Conservation (phyloP, 495 filamentous ascomycete species). For the Parachaetomium inaequale region DNA sequence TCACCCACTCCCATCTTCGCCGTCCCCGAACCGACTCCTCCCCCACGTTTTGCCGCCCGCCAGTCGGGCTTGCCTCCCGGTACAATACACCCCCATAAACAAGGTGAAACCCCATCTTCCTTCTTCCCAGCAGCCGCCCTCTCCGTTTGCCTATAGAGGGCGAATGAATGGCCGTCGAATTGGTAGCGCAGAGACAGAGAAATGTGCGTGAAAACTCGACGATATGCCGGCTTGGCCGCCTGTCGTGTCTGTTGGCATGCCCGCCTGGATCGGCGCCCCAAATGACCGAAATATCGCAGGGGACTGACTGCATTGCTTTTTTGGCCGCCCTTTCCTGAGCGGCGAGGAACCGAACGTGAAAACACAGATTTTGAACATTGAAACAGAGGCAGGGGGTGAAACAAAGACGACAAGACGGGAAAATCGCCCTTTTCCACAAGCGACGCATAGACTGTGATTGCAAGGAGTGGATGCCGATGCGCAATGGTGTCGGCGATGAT, state of each 20-base stretch:
- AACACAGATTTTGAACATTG: background rate
- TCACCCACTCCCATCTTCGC: too few relatives aligned
- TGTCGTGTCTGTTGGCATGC: background rate
- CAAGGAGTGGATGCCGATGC: background rate
- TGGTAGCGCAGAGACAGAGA: background rate
- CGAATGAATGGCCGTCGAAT: background rate
- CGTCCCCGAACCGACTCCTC: too few relatives aligned
- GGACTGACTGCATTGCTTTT: background rate
- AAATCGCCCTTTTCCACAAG: background rate
- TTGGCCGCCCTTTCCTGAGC: background rate
- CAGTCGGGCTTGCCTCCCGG: too few relatives aligned
- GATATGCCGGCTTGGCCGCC: background rate
- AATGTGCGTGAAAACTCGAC: background rate
- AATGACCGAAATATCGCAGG: background rate
- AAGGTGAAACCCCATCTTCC: background rate
- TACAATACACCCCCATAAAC: background rate
- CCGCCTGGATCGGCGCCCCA: background rate
- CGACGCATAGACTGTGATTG: background rate
- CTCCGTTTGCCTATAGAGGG: background rate
- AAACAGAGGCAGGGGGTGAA: background rate
- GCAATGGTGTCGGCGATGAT: background rate
- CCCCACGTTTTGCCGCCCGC: too few relatives aligned
- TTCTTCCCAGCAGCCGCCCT: background rate
- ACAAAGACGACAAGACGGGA: background rate
- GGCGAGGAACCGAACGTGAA: background rate